phyloP scores from a whole-genome alignment of 805 yeast species.

The Myxozyma nipponensis region DNA sequence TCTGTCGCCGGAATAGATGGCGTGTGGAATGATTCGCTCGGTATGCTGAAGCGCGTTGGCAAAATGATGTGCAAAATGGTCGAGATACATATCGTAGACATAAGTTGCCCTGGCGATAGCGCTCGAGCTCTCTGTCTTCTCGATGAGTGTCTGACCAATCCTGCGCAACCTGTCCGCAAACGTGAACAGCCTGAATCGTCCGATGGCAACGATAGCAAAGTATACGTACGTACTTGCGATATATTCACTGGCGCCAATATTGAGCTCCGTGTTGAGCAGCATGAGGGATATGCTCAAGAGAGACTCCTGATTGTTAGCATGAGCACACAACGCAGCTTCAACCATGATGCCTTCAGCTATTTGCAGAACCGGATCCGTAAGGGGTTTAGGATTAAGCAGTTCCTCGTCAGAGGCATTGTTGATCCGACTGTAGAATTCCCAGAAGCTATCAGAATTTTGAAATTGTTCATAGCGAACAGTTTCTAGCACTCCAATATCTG shows the following conservation, averaged over 20 bases:
- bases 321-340: slow-evolving; percentile 6
- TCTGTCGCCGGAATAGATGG: slow-evolving; percentile 23
- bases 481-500: slow-evolving; percentile 4
- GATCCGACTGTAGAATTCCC: slow-evolving; percentile 10
- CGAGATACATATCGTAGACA: slow-evolving; percentile 7
- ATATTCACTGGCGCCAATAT: slow-evolving; percentile 16
- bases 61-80: slow-evolving; percentile 6
- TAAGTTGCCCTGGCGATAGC: slow-evolving; percentile 10
- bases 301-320: slow-evolving; percentile 14
- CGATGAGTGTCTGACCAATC: slow-evolving; percentile 4
- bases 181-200: slow-evolving; percentile 7
- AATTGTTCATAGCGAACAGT: background rate
- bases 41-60: background rate
- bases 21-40: slow-evolving; percentile 3
- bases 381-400: slow-evolving; percentile 3
- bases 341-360: slow-evolving; percentile 5
- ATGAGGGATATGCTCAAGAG: slow-evolving; percentile 8
- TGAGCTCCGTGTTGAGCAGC: slow-evolving; percentile 5
- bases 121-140: slow-evolving; percentile 1
- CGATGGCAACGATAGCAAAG: slow-evolving; percentile 21
- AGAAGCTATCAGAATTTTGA: slow-evolving; percentile 5
- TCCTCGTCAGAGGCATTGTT: slow-evolving; percentile 18
- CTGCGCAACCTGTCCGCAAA: slow-evolving; percentile 14
- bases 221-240: slow-evolving; percentile 14
- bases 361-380: background rate